Base-by-base conservation (phyloP, 2,329 filamentous ascomycete genomes). In the Sarocladium kiliense region DNA sequence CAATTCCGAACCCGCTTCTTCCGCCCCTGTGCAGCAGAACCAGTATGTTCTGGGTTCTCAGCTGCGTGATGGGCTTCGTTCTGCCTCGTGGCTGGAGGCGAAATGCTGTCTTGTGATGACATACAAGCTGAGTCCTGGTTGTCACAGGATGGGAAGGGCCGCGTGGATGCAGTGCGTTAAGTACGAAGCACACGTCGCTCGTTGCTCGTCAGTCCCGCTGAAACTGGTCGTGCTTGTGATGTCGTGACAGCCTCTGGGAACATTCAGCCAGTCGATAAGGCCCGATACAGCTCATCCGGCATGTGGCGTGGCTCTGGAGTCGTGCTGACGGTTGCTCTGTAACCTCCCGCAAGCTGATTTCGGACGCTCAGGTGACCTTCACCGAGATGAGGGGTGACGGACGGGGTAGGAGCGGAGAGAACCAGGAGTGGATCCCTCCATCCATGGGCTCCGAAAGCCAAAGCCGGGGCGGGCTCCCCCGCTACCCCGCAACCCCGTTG, bases 1-100 rank as follows among this genome's bases (percentile, higher is more conserved):
- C 71, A 73, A 59, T 71, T 68, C 11, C 71, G 65, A 18, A 71
- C 60, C 10, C 70, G 63, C 57, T 72, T 73, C 59, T 68, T 71
- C 21, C 47, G 47, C 27, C 47, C 47, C 18, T 51, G 47, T 4
- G 47, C 16, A 51, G 26, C 30, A 32, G 47, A 51, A 14, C 47
- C 47, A 16, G 47, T 3, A 5, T 53, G 50, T 9, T 53, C 50
- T 53, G 19, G 34, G 26, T 53, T 30, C 34, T 53, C 50, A 41
- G 30, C 36, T 39, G 32, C 14, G 32, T 18, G n/a, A 16, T 27
- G 50, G 23, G 7, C 19, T 27, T 53, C 50, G 19, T 53, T 39
- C 34, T 41, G 32, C 50, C 50, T 30, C 50, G 50, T 26, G 21
- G 36, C 50, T 12, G 50, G 50, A 53, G 50, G 50, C 50, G 50